Evolutionary conservation across 1,284 basidiomycete genomes (phyloP), one percentile per base, ranked within the genome.

Genomic region (Ustilago xerochloae): DNA sequence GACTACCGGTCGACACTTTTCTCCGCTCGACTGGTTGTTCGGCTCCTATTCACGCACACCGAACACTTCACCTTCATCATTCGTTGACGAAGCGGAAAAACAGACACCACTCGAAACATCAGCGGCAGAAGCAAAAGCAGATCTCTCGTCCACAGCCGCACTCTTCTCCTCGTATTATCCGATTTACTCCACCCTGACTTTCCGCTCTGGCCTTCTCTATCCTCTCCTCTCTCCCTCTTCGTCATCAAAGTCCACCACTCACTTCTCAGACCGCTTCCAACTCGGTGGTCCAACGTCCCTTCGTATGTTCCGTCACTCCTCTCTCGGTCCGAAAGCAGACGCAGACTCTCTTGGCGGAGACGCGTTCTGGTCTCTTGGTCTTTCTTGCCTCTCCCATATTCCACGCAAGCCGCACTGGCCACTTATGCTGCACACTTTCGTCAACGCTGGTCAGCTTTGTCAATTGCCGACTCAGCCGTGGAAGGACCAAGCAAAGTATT

Each of bases 241-340:
- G 8, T 50, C 69, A 36, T 43, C 58, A 0, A 86, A 39, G n/a
- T n/a, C n/a, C 30, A 57, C 73, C 8, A 79, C 89, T 26, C 87
- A 88, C 51, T 91, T 92, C 81, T 89, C 88, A 33, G 97, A 99
- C 85, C 89, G 93, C 5, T 96, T 95, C 84, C 94, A 96, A 77
- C 88, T 98, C 0, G 97, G 96, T 28, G 97, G 96, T 0, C 94
- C 97, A 0, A 90, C 91, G n/a, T 92, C 90, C 49, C 88, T 99
- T 2, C 88, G 97, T 26, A 91, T 91, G 66, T 98, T 97, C 87
- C 90, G 89, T 62, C 87, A 90, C 28, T 95, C 94, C 79, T 89
- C 91, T 0, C 87, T 99, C 84, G 97, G 97, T 0, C 90, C 92
- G 2, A 88, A 89, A 30, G 93, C 96, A 79, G 89, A 90, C 26